Evolutionary conservation across 176 grass and related monocot species (phyloP).

Genomic region (Microstegium vimineum): DNA sequence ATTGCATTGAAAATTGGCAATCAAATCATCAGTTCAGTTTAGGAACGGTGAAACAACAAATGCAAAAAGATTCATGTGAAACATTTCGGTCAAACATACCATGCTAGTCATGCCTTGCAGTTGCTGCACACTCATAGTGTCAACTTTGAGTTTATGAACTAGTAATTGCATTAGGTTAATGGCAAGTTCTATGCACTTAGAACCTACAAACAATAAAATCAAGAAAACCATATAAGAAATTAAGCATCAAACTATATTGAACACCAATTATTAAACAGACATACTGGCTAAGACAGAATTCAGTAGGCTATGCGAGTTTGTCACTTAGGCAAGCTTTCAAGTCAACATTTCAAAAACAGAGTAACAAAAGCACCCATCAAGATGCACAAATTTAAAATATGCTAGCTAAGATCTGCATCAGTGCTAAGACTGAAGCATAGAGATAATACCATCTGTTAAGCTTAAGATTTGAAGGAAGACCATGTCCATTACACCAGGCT

Average conservation of each 20-base stretch:
- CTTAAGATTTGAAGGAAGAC: constrained; percentile 54
- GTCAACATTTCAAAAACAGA: neutral
- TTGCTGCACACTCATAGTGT: constrained; percentile 41
- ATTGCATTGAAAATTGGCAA: constrained; percentile 27
- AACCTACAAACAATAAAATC: constrained; percentile 40
- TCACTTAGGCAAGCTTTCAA: neutral
- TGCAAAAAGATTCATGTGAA: neutral
- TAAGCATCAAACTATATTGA: neutral
- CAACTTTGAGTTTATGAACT: constrained; percentile 58
- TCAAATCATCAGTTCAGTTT: constrained; percentile 21
- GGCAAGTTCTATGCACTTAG: constrained; percentile 63
- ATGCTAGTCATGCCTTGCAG: constrained; percentile 60
- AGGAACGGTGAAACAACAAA: constrained; percentile 1
- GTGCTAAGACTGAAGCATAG: neutral
- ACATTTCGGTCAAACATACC: constrained; percentile 33
- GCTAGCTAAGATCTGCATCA: neutral
- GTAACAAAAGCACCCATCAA: neutral
- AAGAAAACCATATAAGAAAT: neutral
- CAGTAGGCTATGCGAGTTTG: neutral
- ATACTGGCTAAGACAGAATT: neutral
- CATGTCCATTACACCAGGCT: constrained; percentile 65
- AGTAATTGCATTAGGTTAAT: constrained; percentile 54
- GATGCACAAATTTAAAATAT: constrained; percentile 15
- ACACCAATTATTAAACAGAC: neutral
- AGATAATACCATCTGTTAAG: constrained; percentile 63